These are phyloP conservation scores for Moesziomyces globuligerus DNA, from an alignment of 1,284 basidiomycete species.

Conservation along the genomic window DNA sequence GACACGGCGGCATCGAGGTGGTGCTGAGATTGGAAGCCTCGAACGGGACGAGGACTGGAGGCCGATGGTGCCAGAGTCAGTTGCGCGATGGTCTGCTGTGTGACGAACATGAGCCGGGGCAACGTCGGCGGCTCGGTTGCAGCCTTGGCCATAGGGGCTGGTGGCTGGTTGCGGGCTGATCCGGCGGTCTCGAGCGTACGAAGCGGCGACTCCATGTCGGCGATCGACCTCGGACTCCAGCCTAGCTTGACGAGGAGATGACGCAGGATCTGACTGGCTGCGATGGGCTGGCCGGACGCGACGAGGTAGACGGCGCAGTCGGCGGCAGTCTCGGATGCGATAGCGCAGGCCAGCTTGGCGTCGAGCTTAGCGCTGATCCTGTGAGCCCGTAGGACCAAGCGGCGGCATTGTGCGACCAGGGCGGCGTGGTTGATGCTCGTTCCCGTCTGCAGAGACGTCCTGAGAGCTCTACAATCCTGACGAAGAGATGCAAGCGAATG, in stretches of 20 bases:
- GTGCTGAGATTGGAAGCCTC: constrained; percentile 20
- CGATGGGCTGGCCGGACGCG: constrained; percentile 12
- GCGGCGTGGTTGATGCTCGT: not conserved
- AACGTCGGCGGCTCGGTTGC: not conserved
- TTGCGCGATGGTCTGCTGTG: constrained; percentile 22
- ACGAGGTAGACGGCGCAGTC: constrained; percentile 22
- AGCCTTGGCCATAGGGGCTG: not conserved
- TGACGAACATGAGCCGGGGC: constrained; percentile 9
- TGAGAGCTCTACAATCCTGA: constrained; percentile 4
- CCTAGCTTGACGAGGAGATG: constrained; percentile 30
- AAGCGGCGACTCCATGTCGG: not conserved
- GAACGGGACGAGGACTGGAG: constrained; percentile 17
- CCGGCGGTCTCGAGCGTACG: too few relatives aligned
- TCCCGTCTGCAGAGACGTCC: constrained; percentile 12
- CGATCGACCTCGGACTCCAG: constrained; percentile 15
- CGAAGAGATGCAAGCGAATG: constrained; percentile 9
- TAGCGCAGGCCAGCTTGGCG: constrained; percentile 7
- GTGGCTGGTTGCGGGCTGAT: not conserved
- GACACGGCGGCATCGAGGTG: constrained; percentile 18
- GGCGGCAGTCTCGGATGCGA: constrained; percentile 14
- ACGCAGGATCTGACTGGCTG: constrained; percentile 19
- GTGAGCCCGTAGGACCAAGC: constrained; percentile 13
- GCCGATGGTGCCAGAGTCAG: constrained; percentile 26
- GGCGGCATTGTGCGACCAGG: constrained; percentile 14
- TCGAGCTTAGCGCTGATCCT: constrained; percentile 8